Evolutionary conservation across 1,284 basidiomycete species (phyloP).

Genomic region (Papiliotrema terrestris): DNA sequence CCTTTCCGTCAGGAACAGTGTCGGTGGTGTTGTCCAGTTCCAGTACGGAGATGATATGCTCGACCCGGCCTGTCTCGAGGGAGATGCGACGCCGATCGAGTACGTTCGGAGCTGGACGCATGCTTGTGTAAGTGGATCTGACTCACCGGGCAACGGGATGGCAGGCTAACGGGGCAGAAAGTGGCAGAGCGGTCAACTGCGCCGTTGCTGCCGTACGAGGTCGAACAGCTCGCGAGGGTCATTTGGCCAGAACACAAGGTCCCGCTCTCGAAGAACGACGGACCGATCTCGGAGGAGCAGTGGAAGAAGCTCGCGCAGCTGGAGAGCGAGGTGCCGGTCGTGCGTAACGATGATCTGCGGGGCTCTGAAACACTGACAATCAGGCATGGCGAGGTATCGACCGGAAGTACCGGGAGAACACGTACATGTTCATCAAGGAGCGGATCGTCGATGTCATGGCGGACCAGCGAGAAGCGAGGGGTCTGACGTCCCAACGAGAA

Average conservation of each 20-base stretch:
- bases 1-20: slow-evolving; percentile 91
- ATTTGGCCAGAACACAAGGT: slow-evolving; percentile 40
- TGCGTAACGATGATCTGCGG: neutral
- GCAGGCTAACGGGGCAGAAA: slow-evolving; percentile 52
- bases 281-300: slow-evolving; percentile 4
- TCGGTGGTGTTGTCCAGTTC: slow-evolving; percentile 97
- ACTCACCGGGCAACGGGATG: neutral
- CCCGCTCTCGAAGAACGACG: neutral
- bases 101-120: slow-evolving; percentile 85
- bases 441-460: slow-evolving; percentile 69
- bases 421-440: slow-evolving; percentile 69
- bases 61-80: slow-evolving; percentile 93
- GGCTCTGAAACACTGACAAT: neutral
- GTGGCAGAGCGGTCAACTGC: slow-evolving; percentile 59
- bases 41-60: slow-evolving; percentile 95
- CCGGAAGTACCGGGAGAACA: slow-evolving; percentile 68
- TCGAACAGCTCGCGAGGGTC: slow-evolving; percentile 67
- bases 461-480: slow-evolving; percentile 65
- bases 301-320: neutral
- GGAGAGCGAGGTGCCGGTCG: neutral
- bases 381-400: slow-evolving; percentile 58
- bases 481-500: slow-evolving; percentile 61
- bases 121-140: slow-evolving; percentile 61
- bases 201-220: slow-evolving; percentile 82
- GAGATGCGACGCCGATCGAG: slow-evolving; percentile 88